Base-by-base conservation (phyloP, 1,284 basidiomycete species). In the Fomes fomentarius region DNA sequence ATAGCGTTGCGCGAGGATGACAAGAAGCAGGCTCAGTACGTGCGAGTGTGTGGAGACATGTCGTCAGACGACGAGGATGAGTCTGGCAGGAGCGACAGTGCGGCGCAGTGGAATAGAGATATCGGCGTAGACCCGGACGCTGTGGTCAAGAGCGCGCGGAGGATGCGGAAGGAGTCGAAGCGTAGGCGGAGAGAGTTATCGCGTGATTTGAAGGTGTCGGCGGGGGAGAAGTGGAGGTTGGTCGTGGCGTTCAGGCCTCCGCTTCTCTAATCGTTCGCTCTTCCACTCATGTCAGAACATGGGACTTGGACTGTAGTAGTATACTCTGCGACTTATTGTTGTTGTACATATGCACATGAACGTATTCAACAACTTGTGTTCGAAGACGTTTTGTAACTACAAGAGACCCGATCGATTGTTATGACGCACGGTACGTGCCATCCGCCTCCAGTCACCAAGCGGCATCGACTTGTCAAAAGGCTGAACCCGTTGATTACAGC, bases 191-290 rank as follows among this genome's bases (percentile, higher is more conserved):
- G 21, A 5, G 43, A 41, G 22, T 47, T 51, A 31, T 44, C 47
- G 33, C 21, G 34, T 34, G 57, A 53, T 30, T 25, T 59, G 57
- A 42, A 35, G 44, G 37, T 24, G 9, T 40, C 51, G 12, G 48
- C 45, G 15, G 15, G 41, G 15, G 48, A 56, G 41, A 21, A 22
- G 17, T 59, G 57, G 57, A 46, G 57, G 47, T 11, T 54, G 11
- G 43, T 59, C 22, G 25, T 59, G 5, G 30, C 47, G 39, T 59
- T 56, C 51, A 53, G 50, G 19, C 47, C 50, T 15, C 51, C 49
- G 1, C 49, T 58, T 28, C 46, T 58, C 1, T 58, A 42, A n/a
- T n/a, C n/a, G n/a, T n/a, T n/a, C n/a, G n/a, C n/a, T n/a, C 47
- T 6, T 5, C 12, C 31, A 33, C n/a, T 33, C 31, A 5, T 15